A percentile compares a stretch with the other conserved stretches of the same genome.
Evolutionary conservation across 2,329 filamentous ascomycete species (phyloP).

Genomic region (Arthrobotrys megalospora): DNA sequence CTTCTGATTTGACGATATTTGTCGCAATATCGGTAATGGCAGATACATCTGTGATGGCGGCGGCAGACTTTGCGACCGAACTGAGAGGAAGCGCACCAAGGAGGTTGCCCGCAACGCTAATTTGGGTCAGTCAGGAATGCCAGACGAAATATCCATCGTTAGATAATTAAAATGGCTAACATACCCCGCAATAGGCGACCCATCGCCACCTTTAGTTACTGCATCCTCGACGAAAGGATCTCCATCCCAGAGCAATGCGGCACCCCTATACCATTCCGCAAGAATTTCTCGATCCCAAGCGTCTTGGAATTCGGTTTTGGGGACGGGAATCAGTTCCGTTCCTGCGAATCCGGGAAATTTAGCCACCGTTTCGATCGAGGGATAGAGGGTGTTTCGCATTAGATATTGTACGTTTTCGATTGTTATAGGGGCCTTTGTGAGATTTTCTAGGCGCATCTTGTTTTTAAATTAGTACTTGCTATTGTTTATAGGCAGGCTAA

Average conservation of each 20-base stretch:
- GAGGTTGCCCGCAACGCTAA: neutral
- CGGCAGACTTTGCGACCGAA: constrained; percentile 23
- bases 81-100: constrained; percentile 27
- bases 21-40: constrained; percentile 24
- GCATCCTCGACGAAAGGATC: neutral
- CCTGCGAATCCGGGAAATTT: constrained; percentile 17
- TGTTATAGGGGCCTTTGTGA: neutral
- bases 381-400: constrained; percentile 31
- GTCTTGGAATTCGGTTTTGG: constrained; percentile 36
- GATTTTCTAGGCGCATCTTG: constrained; percentile 38
- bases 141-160: neutral
- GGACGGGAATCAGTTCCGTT: constrained; percentile 39
- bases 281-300: constrained; percentile 47
- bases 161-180: neutral
- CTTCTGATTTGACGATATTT: constrained; percentile 14
- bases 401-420: constrained; percentile 20
- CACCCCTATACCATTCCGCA: constrained; percentile 48
- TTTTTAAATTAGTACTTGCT: neutral
- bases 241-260: constrained; percentile 39
- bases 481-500: neutral
- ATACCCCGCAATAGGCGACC: constrained; percentile 15
- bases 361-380: neutral
- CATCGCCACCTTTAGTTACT: neutral
- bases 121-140: neutral
- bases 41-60: constrained; percentile 30